Evolutionary conservation across 805 yeast species (phyloP).

Genomic region (Kodamaea leandrae): DNA sequence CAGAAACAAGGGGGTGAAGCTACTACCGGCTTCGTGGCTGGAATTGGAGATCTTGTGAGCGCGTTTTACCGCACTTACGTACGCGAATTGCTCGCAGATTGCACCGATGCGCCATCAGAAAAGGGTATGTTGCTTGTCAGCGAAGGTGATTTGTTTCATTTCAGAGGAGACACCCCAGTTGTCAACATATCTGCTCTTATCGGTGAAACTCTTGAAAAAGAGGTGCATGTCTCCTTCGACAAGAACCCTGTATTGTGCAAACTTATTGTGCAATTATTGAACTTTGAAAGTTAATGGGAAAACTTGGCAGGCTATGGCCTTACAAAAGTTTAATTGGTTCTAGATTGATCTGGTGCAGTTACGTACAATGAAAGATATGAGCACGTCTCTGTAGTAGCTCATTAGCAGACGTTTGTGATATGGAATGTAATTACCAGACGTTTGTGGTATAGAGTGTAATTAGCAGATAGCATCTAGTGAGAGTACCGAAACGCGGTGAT

Average conservation of each 20-base stretch:
- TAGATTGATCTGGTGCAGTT: too few species aligned
- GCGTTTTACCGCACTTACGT: conserved; percentile 16
- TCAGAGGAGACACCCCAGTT: conserved; percentile 12
- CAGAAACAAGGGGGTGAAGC: conserved; percentile 9
- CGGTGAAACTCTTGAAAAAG: background rate
- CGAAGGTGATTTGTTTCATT: conserved; percentile 13
- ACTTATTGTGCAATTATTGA: conserved; percentile 3
- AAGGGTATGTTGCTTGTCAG: conserved; percentile 10
- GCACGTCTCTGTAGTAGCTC: too few species aligned
- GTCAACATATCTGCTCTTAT: conserved; percentile 15
- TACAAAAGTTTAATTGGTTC: background rate
- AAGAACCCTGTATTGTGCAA: conserved; percentile 4
- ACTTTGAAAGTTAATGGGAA: conserved; percentile 1
- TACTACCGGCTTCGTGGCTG: conserved; percentile 10
- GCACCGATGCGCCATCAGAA: background rate
- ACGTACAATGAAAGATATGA: too few species aligned
- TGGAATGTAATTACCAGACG: too few species aligned
- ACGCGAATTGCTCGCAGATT: conserved; percentile 2
- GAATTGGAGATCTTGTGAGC: conserved; percentile 12
- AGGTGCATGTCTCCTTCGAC: conserved; percentile 1
- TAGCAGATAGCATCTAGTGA: too few species aligned
- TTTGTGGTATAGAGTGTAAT: too few species aligned
- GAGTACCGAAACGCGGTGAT: too few species aligned
- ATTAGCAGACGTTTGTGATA: too few species aligned
- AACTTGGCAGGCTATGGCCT: too few species aligned